Evolutionary conservation across 345 rosid genomes (phyloP), one percentile per base, ranked within the genome.

Genomic region (Tarenaya hassleriana): DNA sequence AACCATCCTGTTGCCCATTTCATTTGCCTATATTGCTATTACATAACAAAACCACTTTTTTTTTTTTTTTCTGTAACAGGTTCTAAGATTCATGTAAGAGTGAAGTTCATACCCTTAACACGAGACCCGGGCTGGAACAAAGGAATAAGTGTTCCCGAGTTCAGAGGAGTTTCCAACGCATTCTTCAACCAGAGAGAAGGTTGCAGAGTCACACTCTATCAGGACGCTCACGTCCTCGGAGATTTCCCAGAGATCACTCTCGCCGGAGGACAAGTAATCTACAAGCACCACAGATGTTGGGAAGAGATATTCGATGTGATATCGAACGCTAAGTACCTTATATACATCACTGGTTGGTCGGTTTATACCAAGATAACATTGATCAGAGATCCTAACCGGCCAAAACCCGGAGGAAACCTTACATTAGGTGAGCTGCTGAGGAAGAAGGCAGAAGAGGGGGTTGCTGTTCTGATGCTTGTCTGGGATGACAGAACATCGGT

Each of bases 261-360:
- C 3, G 14, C 52, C 0, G 69, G 31, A 12, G 73, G 65, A 12
- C 55, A 43, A 16, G 13, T 14, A 8, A 16, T 66, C 41, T 77
- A 70, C 37, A 64, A 70, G 29, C 73, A 75, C 38, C 79, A 41
- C 31, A 50, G 76, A 43, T 87, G 96, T 41, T 91, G 96, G 95
- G 89, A 91, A 73, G 90, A 82, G 7, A 67, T 91, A 8, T 91
- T 82, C 16, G 77, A 81, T 7, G 84, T 88, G 1, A 79, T 91
- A 29, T 46, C 34, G 12, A 44, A 77, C 0, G 95, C 96, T 1
- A 58, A 65, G 18, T 74, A 79, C 34, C 73, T 91, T 16, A 75
- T 87, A 57, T 91, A 91, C 55, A 70, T 87, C 12, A 47, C 90
- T 0, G 96, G 98, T 1, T 91, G 98, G 98, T 84, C 96, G 1